phyloP scores from a whole-genome alignment of 257 asterid genomes.

The Schizonepeta tenuifolia region DNA sequence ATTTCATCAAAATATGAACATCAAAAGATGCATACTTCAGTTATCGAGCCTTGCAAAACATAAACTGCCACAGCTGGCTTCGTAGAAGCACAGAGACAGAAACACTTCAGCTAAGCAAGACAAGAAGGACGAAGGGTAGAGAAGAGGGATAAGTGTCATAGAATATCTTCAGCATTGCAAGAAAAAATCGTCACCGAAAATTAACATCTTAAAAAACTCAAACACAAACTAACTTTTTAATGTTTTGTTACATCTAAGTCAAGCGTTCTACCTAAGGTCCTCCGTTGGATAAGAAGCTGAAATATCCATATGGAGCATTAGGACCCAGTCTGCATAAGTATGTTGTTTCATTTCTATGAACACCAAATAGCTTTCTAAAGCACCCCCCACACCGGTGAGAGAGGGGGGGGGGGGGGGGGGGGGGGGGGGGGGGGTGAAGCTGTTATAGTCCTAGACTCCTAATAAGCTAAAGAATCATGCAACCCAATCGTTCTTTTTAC shows the following conservation, averaged over 20 bases:
- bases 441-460: background rate
- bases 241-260: background rate
- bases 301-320: background rate
- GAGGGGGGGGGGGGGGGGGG: too few species aligned
- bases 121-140: background rate
- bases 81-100: background rate
- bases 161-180: background rate
- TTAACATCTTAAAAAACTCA: background rate
- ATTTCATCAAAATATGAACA: background rate
- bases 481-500: too few species aligned
- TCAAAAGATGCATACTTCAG: background rate
- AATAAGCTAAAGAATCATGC: background rate
- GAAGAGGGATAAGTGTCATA: background rate
- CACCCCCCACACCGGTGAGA: too few species aligned
- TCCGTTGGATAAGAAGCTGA: background rate
- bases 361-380: background rate
- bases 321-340: background rate
- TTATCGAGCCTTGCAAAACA: constrained; percentile 5
- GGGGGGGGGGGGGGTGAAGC: too few species aligned
- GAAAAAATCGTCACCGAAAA: background rate
- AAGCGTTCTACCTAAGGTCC: background rate
- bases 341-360: background rate
- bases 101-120: background rate
- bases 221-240: background rate
- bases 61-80: background rate